Percentiles rank a stretch among this genome's conserved stretches.
These are phyloP conservation scores for Fusarium chlamydosporum DNA, from an alignment of 2,329 filamentous ascomycete genomes.

Conservation along the genomic window DNA sequence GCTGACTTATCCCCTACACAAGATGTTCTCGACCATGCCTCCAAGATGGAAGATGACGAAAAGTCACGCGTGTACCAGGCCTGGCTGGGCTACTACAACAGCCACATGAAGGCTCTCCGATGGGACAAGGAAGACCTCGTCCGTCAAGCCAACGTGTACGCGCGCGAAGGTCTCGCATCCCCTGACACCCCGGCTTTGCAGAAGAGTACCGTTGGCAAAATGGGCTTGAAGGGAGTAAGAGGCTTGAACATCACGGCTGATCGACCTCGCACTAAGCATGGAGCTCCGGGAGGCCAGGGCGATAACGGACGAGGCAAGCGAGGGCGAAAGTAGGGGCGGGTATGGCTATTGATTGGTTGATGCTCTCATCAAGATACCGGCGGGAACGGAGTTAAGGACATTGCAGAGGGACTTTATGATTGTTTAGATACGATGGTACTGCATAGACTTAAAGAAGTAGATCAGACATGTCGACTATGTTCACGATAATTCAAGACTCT, in stretches of 20 bases:
- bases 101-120: conserved; percentile 60
- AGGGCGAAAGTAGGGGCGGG: conserved; percentile 19
- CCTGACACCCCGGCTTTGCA: conserved; percentile 63
- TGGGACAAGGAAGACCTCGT: conserved; percentile 64
- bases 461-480: neutral
- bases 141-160: conserved; percentile 65
- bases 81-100: conserved; percentile 71
- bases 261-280: conserved; percentile 53
- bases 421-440: conserved; percentile 19
- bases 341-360: neutral
- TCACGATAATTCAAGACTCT: conserved; percentile 12
- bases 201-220: conserved; percentile 67
- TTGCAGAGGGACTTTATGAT: conserved; percentile 3
- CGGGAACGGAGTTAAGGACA: conserved; percentile 27
- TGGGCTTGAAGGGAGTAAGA: conserved; percentile 67
- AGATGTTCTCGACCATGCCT: conserved; percentile 58
- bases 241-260: conserved; percentile 65
- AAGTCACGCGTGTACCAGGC: conserved; percentile 68
- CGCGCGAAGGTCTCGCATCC: conserved; percentile 62
- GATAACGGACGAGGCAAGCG: conserved; percentile 26
- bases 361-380: neutral
- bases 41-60: conserved; percentile 60
- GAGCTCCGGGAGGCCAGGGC: conserved; percentile 26
- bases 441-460: conserved; percentile 24
- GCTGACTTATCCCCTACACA: conserved; percentile 61